These are phyloP conservation scores for Tephrocybe sp. DNA, from an alignment of 768 basidiomycete genomes.

Conservation along the genomic window DNA sequence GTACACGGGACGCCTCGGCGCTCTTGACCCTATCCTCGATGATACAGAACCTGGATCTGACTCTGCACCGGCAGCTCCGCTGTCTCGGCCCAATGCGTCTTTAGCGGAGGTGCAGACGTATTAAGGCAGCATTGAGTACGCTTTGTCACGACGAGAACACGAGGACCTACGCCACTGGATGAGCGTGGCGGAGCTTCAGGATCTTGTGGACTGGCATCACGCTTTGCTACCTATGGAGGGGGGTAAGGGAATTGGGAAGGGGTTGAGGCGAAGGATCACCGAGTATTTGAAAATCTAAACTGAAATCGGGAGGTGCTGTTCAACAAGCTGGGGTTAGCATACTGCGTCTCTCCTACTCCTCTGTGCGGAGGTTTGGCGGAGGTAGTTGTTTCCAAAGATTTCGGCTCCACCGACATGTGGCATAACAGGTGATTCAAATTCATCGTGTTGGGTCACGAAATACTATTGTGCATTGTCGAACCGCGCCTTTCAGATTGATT, in stretches of 20 bases:
- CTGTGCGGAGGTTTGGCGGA: too few species aligned
- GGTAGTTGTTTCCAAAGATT: too few species aligned
- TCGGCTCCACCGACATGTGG: too few species aligned
- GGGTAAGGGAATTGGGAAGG: too few species aligned
- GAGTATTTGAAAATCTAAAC: not conserved
- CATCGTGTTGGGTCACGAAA: too few species aligned
- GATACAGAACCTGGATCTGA: not conserved
- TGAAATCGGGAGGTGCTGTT: too few species aligned
- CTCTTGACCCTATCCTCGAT: not conserved
- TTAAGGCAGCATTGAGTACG: conserved; percentile 17
- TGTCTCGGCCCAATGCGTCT: not conserved
- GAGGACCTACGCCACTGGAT: conserved; percentile 28
- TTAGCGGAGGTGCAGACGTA: not conserved
- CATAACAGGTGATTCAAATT: too few species aligned
- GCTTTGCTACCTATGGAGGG: too few species aligned
- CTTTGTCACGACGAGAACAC: conserved; percentile 30
- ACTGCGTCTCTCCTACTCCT: too few species aligned
- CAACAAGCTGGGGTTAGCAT: too few species aligned
- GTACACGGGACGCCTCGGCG: not conserved
- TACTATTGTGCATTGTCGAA: not conserved
- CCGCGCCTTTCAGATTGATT: not conserved
- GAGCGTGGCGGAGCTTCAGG: conserved; percentile 22
- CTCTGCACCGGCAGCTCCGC: not conserved
- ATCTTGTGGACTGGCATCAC: conserved; percentile 26
- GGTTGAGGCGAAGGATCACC: not conserved